Base-by-base conservation (phyloP, 2,329 filamentous ascomycete species). In the Monilinia vaccinii-corymbosi region DNA sequence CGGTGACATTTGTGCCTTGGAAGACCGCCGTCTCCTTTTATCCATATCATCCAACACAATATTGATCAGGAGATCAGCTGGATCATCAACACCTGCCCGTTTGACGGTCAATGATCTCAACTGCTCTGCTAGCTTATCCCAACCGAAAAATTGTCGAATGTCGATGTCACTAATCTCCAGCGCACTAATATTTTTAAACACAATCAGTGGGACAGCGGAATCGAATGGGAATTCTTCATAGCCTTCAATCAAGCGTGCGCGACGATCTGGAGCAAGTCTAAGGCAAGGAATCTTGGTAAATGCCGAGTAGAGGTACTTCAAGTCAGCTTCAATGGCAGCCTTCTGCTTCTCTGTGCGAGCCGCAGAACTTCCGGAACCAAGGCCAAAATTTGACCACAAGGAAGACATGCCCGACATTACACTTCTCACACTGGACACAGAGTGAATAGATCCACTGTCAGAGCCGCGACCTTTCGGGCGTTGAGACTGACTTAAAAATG, bases 181-280 rank as follows among this genome's bases (percentile, higher is more conserved):
- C 25, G 91, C 88, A 74, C 93, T 93, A 58, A 97, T 78, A 68
- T 97, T 99, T 76, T 99, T 97, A 82, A 99, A 97, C 10, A 89
- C 89, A 73, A 96, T 88, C n/a, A 99, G 79, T 23, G 94, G 94
- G 34, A 99, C 94, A 23, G 94, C 94, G 28, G 91, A 96, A 74
- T 99, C 94, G 73, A 97, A 97, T 3, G 94, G 94, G 67, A 97
- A 99, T 74, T 97, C 93, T 74, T 99, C 94, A 71, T 94, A 97
- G 32, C 93, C 93, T 66, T 87, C 83, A 67, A 99, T 97, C 63
- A 97, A 78, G 57, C 88, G 86, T 52, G 93, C 92, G 66, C 91
- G 89, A 78, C 91, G 92, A 74, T 99, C 94, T n/a, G 92, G 92
- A 32, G 92, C 86, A 59, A 99, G 79, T 65, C 88, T 86, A 64